These are phyloP conservation scores for Raffaelea arxii DNA, from an alignment of 2,329 filamentous ascomycete species.

Conservation along the genomic window DNA sequence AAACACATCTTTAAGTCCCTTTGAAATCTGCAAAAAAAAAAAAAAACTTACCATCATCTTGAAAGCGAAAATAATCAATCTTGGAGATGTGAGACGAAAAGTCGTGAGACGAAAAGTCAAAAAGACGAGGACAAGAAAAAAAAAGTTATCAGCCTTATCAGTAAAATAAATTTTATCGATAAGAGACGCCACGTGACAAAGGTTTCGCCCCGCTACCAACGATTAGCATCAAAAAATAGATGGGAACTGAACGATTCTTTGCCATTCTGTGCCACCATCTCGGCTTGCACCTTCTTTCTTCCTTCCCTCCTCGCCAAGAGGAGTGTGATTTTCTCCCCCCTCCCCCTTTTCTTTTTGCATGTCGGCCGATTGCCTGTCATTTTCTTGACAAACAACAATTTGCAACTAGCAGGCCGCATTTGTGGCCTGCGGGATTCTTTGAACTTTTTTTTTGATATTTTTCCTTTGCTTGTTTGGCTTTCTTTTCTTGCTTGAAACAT, in stretches of 20 bases:
- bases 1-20: no score
- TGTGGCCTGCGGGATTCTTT: no score
- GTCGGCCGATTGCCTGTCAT: no score
- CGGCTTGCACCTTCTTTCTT: neutral
- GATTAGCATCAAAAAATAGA: no score
- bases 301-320: neutral
- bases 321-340: neutral
- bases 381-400: no score
- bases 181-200: neutral
- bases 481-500: no score
- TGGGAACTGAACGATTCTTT: no score
- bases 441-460: constrained; percentile 1
- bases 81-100: neutral
- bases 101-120: no score
- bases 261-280: neutral
- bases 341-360: no score
- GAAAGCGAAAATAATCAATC: constrained; percentile 10
- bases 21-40: neutral
- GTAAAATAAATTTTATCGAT: neutral
- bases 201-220: no score
- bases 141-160: neutral
- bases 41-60: neutral
- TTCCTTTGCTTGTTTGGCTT: no score
- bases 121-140: neutral
- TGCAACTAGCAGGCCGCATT: no score